phyloP scores from a whole-genome alignment of 805 yeast species.

The Kuraishia piskuri region DNA sequence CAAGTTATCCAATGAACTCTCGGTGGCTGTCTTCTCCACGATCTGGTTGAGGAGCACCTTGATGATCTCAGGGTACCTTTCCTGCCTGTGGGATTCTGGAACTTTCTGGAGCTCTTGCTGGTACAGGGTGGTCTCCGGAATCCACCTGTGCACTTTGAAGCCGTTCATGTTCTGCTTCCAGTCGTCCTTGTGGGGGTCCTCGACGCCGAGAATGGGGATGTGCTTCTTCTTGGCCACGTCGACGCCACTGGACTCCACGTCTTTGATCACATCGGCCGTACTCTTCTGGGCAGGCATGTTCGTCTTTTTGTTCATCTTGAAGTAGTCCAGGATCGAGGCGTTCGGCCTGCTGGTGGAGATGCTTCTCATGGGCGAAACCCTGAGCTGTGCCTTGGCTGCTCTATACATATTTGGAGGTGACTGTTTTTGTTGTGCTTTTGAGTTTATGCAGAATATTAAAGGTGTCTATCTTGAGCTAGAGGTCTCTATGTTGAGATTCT shows the following conservation, averaged over 20 bases:
- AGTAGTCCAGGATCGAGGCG: conserved; percentile 21
- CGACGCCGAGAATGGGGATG: conserved; percentile 21
- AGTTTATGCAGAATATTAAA: no score
- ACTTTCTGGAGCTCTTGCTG: conserved; percentile 4
- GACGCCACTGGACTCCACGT: conserved; percentile 12
- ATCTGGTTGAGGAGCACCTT: not conserved
- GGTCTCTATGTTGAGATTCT: no score
- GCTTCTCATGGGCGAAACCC: no score
- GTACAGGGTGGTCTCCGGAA: conserved; percentile 16
- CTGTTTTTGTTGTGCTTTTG: conserved; percentile 2
- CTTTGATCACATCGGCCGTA: conserved; percentile 20
- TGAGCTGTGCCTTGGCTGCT: not conserved
- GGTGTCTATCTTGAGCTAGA: no score
- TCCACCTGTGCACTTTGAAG: conserved; percentile 21
- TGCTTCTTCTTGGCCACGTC: conserved; percentile 4
- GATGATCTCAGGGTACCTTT: not conserved
- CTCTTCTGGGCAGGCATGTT: conserved; percentile 7
- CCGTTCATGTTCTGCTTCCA: conserved; percentile 18
- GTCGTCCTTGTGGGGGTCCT: conserved; percentile 18
- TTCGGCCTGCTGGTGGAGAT: conserved; percentile 8
- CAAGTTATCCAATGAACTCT: conserved; percentile 28
- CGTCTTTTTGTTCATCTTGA: conserved; percentile 19
- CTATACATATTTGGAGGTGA: not conserved
- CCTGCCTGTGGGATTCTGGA: not conserved
- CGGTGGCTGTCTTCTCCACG: not conserved